phyloP scores from a whole-genome alignment of 495 filamentous ascomycete genomes.

The Penicillium simplicissimum region DNA sequence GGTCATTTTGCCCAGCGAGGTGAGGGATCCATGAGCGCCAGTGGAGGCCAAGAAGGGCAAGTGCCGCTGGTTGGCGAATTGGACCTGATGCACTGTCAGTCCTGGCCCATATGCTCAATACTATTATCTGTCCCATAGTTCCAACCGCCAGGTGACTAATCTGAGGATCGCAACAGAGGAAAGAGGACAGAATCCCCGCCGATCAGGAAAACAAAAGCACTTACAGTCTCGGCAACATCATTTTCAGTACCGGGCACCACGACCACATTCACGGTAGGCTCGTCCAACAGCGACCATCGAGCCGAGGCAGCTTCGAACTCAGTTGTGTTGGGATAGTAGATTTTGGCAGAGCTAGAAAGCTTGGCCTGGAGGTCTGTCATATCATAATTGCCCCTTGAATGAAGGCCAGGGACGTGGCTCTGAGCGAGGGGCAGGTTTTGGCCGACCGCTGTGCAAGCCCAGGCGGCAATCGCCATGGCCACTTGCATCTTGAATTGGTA shows the following conservation, averaged over 20 bases:
- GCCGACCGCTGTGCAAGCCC: slow-evolving; percentile 22
- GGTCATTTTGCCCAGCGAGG: slow-evolving; percentile 43
- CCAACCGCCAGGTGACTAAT: neutral
- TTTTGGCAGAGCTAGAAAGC: slow-evolving; percentile 44
- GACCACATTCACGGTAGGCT: slow-evolving; percentile 48
- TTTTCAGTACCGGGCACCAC: slow-evolving; percentile 50
- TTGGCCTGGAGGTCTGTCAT: slow-evolving; percentile 21
- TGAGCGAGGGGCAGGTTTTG: slow-evolving; percentile 8
- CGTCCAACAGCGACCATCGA: slow-evolving; percentile 43
- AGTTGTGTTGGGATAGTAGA: slow-evolving; percentile 46
- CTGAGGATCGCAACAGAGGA: neutral
- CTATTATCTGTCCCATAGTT: slow-evolving; percentile 1
- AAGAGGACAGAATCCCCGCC: neutral
- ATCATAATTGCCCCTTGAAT: slow-evolving; percentile 12
- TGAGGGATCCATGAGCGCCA: slow-evolving; percentile 47
- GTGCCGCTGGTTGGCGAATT: slow-evolving; percentile 43
- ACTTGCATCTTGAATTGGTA: slow-evolving; percentile 24
- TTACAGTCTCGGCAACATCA: slow-evolving; percentile 53
- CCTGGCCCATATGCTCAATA: neutral
- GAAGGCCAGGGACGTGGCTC: slow-evolving; percentile 3
- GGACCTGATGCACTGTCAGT: slow-evolving; percentile 31
- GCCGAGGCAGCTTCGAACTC: slow-evolving; percentile 41
- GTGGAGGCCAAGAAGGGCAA: slow-evolving; percentile 54
- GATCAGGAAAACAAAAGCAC: neutral
- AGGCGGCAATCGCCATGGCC: slow-evolving; percentile 23